Conservation (phyloP, 106 monocot genomes). For the Vanilla planifolia region DNA sequence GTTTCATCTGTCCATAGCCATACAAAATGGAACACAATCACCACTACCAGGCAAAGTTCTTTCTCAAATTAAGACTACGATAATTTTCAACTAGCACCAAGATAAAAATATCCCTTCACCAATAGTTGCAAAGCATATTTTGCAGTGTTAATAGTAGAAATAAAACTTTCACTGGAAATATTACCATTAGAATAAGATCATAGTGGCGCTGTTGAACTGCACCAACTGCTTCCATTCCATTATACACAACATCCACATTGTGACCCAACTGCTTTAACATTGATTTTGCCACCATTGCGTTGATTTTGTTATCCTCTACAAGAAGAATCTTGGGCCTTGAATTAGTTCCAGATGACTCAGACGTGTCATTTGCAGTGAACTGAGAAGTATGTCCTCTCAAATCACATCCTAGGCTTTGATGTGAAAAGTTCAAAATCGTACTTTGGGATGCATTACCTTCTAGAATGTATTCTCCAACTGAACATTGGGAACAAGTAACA, state of each 20-base stretch:
- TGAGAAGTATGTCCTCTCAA: conserved; percentile 6
- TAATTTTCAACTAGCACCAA: too few relatives aligned
- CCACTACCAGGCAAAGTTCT: too few relatives aligned
- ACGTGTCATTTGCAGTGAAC: conserved; percentile 8
- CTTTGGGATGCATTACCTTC: neutral
- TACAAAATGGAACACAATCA: too few relatives aligned
- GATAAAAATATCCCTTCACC: too few relatives aligned
- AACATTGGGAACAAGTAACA: neutral
- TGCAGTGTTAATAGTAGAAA: neutral
- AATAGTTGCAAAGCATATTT: too few relatives aligned
- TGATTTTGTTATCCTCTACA: conserved; percentile 76
- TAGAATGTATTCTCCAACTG: neutral
- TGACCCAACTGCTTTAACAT: conserved; percentile 71
- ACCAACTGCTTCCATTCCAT: conserved; percentile 67
- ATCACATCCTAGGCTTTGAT: conserved; percentile 5
- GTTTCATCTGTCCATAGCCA: too few relatives aligned
- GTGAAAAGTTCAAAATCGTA: neutral
- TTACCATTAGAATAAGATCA: conserved; percentile 81
- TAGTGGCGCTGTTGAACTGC: conserved; percentile 45
- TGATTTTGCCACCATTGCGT: conserved; percentile 61
- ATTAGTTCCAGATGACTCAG: neutral
- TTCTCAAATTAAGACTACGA: too few relatives aligned
- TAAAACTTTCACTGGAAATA: neutral
- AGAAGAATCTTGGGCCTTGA: conserved; percentile 45
- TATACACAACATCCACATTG: conserved; percentile 51